phyloP scores from a whole-genome alignment of 2,329 filamentous ascomycete genomes.

The Calonectria crousiana region DNA sequence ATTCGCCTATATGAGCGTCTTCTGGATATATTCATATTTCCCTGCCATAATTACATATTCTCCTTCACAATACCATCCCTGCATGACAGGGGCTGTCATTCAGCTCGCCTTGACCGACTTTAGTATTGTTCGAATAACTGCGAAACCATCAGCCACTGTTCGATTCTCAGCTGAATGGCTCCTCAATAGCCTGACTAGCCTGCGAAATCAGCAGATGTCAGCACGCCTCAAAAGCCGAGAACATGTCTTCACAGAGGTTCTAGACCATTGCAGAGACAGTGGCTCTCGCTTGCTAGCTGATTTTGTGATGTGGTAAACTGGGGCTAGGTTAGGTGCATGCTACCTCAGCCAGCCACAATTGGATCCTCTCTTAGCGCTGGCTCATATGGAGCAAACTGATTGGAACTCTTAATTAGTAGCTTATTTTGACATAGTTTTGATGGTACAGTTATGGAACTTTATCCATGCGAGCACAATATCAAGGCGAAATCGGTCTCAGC shows the following conservation, averaged over 20 bases:
- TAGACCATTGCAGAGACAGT: background rate
- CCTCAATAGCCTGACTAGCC: background rate
- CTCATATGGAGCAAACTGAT: background rate
- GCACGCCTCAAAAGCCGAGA: background rate
- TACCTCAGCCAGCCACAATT: background rate
- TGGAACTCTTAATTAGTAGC: background rate
- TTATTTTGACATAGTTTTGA: background rate
- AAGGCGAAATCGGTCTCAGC: background rate
- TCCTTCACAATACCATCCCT: background rate
- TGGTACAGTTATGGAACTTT: background rate
- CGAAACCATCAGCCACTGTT: background rate
- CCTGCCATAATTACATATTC: background rate
- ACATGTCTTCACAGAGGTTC: background rate
- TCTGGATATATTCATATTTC: background rate
- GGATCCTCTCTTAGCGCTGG: background rate
- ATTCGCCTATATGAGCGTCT: background rate
- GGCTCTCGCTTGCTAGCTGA: background rate
- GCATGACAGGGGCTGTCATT: background rate
- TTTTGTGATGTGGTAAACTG: background rate
- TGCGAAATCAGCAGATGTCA: background rate
- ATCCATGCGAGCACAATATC: background rate
- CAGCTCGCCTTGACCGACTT: background rate
- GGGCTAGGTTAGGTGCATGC: background rate
- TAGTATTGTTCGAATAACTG: background rate
- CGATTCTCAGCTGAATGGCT: background rate